Conservation (phyloP, 2,329 filamentous ascomycete genomes). For the Ophiostoma australiae region DNA sequence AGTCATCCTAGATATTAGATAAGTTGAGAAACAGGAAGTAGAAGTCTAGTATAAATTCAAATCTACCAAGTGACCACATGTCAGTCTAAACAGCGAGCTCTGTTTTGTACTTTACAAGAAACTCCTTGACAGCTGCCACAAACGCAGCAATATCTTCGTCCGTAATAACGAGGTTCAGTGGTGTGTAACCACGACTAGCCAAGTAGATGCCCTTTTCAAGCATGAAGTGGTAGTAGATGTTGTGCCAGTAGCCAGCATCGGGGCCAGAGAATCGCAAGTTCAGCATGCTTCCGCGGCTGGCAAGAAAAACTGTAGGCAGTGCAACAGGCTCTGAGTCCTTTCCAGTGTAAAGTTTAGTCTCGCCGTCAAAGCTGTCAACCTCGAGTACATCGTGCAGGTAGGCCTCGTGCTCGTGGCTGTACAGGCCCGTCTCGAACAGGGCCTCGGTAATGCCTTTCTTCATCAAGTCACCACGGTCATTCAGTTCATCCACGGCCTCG, state of each 20-base stretch:
- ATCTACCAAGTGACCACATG: not conserved
- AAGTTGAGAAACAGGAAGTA: no score
- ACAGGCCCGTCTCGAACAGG: slow-evolving; percentile 32
- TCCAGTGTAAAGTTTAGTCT: slow-evolving; percentile 19
- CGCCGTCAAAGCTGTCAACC: slow-evolving; percentile 23
- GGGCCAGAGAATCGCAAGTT: slow-evolving; percentile 38
- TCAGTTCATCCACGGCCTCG: slow-evolving; percentile 34
- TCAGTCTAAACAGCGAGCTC: slow-evolving; percentile 10
- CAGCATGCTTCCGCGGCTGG: slow-evolving; percentile 33
- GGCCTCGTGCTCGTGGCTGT: slow-evolving; percentile 25
- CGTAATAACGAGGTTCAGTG: slow-evolving; percentile 29
- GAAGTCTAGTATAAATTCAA: not conserved
- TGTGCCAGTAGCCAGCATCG: slow-evolving; percentile 28
- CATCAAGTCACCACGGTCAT: slow-evolving; percentile 33
- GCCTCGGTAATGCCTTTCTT: slow-evolving; percentile 30
- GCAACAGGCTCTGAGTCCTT: not conserved
- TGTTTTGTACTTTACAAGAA: slow-evolving; percentile 18
- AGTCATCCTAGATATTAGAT: slow-evolving; percentile 15
- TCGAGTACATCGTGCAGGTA: slow-evolving; percentile 20
- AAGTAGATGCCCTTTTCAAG: slow-evolving; percentile 31
- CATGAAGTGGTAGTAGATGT: slow-evolving; percentile 31
- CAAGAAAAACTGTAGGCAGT: slow-evolving; percentile 25
- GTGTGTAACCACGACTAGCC: slow-evolving; percentile 29
- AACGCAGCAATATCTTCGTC: slow-evolving; percentile 28
- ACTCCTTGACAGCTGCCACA: slow-evolving; percentile 24